Percentiles rank a stretch among this genome's conserved stretches.
phyloP scores from a whole-genome alignment of 139 green algal species.

The Klebsormidium nitens region DNA sequence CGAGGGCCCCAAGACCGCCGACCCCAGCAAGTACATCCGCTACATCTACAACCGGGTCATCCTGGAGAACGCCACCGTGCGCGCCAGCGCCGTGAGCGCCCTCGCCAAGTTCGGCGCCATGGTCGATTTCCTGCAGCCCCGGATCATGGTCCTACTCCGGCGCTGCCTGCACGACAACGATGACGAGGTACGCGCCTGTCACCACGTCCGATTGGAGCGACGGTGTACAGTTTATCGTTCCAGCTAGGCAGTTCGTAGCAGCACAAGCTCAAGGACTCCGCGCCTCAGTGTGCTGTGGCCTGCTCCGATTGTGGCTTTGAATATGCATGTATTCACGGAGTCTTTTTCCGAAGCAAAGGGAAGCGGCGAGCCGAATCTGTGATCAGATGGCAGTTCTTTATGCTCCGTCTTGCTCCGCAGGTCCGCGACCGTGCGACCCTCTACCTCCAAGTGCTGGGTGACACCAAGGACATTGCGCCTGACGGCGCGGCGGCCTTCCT shows the following conservation, averaged over 20 bases:
- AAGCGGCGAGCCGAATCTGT: no score
- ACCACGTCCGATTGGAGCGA: background rate
- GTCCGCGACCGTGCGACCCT: constrained; percentile 93
- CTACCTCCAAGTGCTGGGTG: constrained; percentile 79
- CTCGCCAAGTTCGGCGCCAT: constrained; percentile 81
- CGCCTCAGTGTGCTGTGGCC: no score
- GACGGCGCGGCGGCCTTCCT: constrained; percentile 48
- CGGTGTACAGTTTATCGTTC: constrained; percentile 6
- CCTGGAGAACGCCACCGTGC: constrained; percentile 96
- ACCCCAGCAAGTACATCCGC: constrained; percentile 60
- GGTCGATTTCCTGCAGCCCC: constrained; percentile 44
- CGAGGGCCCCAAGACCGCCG: constrained; percentile 64
- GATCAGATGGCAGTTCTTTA: no score
- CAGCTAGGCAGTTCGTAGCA: no score
- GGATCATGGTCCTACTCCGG: constrained; percentile 79
- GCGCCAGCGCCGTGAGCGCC: constrained; percentile 81
- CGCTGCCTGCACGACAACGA: constrained; percentile 93
- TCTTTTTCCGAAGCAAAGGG: no score
- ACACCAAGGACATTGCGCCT: constrained; percentile 27
- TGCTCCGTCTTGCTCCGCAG: no score
- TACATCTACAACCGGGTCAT: constrained; percentile 99
- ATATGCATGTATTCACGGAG: no score
- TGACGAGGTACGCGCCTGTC: constrained; percentile 65
- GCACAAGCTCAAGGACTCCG: no score
- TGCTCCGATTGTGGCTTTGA: no score